These are phyloP conservation scores for Paecilomyces variotii DNA, from an alignment of 2,329 filamentous ascomycete genomes.

Conservation along the genomic window DNA sequence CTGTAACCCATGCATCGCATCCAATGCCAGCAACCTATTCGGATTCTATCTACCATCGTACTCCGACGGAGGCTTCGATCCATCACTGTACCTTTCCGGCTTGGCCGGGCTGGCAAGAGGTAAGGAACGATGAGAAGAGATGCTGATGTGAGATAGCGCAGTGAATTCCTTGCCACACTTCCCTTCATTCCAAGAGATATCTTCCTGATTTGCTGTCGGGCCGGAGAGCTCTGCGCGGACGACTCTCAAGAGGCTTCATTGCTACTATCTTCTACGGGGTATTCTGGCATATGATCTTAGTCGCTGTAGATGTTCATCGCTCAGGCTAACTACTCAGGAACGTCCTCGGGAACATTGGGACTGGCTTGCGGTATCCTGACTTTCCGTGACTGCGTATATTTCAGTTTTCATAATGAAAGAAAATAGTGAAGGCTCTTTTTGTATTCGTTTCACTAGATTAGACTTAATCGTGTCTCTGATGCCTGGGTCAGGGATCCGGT, in stretches of 20 bases:
- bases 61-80: neutral
- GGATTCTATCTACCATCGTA: neutral
- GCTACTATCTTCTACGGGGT: neutral
- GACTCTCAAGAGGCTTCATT: neutral
- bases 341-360: neutral
- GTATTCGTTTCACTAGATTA: neutral
- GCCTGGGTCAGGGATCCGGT: neutral
- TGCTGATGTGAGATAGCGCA: neutral
- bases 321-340: neutral
- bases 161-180: neutral
- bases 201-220: neutral
- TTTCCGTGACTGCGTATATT: neutral
- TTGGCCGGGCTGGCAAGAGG: neutral
- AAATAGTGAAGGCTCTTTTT: neutral
- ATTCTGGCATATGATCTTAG: neutral
- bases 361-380: neutral
- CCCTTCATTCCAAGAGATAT: neutral
- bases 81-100: neutral
- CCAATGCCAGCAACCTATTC: neutral
- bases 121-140: neutral
- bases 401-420: neutral
- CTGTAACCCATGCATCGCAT: neutral
- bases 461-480: neutral
- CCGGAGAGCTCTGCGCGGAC: neutral
- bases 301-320: neutral